Percentiles rank a stretch among this genome's conserved stretches.
phyloP scores from a whole-genome alignment of 768 basidiomycete genomes.

The Tephrocybe sp. region DNA sequence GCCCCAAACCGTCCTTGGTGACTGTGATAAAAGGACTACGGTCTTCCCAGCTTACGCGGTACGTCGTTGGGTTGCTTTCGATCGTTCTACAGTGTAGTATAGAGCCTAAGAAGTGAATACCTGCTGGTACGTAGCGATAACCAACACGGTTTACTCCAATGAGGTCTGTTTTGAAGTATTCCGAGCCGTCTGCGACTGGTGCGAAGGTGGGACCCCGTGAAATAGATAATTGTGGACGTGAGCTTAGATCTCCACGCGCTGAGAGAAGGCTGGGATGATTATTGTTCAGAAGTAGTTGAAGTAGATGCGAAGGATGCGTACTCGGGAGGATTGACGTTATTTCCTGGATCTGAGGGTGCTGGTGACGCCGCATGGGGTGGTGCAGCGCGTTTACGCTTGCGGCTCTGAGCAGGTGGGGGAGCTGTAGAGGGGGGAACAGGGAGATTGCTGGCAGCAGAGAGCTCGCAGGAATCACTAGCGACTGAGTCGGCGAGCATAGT shows the following conservation, averaged over 20 bases:
- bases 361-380: slow-evolving; percentile 50
- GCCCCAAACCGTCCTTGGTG: slow-evolving; percentile 70
- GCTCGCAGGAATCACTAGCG: slow-evolving; percentile 22
- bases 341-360: slow-evolving; percentile 53
- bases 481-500: slow-evolving; percentile 28
- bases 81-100: slow-evolving; percentile 72
- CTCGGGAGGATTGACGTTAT: slow-evolving; percentile 35
- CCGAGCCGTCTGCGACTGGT: slow-evolving; percentile 51
- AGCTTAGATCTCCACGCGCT: slow-evolving; percentile 65
- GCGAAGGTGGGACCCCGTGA: slow-evolving; percentile 73
- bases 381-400: slow-evolving; percentile 58
- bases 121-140: slow-evolving; percentile 79
- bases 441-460: slow-evolving; percentile 7
- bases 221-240: slow-evolving; percentile 67
- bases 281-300: slow-evolving; percentile 12
- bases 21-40: slow-evolving; percentile 78
- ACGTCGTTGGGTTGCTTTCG: slow-evolving; percentile 68
- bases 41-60: slow-evolving; percentile 89
- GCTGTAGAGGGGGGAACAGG: slow-evolving; percentile 1
- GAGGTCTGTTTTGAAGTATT: slow-evolving; percentile 66
- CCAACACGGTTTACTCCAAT: slow-evolving; percentile 73
- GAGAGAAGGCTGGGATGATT: slow-evolving; percentile 45
- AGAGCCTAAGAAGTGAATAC: slow-evolving; percentile 59
- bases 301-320: slow-evolving; percentile 8
- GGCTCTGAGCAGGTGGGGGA: slow-evolving; percentile 28